A percentile compares a stretch with the other conserved stretches of the same genome.
These are phyloP conservation scores for Carex kokanica DNA, from an alignment of 176 grass and related monocot species.

Conservation along the genomic window DNA sequence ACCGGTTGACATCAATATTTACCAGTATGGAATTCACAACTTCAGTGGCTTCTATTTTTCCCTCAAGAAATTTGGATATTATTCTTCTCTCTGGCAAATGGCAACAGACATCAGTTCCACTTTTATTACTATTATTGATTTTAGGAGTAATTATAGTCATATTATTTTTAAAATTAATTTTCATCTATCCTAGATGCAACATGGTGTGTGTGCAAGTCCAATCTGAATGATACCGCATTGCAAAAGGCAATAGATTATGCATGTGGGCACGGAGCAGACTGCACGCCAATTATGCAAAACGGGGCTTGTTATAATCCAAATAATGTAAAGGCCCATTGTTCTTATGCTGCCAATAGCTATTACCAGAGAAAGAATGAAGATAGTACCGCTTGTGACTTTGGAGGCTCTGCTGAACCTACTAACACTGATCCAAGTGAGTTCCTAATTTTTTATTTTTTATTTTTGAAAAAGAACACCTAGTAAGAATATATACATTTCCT, in stretches of 20 bases:
- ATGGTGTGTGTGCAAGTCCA: conserved; percentile 68
- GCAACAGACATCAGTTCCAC: neutral
- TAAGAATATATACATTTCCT: conserved; percentile 18
- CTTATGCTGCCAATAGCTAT: conserved; percentile 83
- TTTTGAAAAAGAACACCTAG: neutral
- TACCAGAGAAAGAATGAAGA: conserved; percentile 49
- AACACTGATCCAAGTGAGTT: conserved; percentile 49
- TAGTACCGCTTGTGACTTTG: conserved; percentile 59
- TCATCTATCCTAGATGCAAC: conserved; percentile 42
- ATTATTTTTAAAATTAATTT: neutral
- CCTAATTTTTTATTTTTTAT: neutral
- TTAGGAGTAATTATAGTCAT: neutral
- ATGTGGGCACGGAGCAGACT: conserved; percentile 75
- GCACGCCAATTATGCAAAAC: conserved; percentile 33
- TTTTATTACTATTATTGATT: neutral
- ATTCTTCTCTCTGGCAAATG: neutral
- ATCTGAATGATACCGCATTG: conserved; percentile 33
- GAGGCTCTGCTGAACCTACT: conserved; percentile 40
- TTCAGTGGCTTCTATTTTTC: neutral
- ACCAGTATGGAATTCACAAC: neutral
- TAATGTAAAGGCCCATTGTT: conserved; percentile 53
- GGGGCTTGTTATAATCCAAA: conserved; percentile 44
- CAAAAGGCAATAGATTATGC: conserved; percentile 90
- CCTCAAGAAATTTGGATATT: neutral
- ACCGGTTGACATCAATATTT: neutral